Percentiles rank a stretch among this genome's conserved stretches.
These are phyloP conservation scores for Solanum stenotomum DNA, from an alignment of 257 asterid genomes.

Conservation along the genomic window DNA sequence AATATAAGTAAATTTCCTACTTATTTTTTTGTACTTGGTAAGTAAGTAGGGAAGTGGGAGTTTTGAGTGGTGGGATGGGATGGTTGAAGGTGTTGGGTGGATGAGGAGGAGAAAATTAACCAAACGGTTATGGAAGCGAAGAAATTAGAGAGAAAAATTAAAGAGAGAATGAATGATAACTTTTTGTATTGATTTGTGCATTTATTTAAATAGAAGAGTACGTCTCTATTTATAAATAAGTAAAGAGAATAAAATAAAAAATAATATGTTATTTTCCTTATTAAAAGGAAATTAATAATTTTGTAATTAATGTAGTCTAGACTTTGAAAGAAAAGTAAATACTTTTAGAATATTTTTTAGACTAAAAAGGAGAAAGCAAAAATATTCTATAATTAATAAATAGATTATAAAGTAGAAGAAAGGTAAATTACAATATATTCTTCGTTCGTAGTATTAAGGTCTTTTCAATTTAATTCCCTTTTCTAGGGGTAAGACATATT, in stretches of 20 bases:
- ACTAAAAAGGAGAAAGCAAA: neutral
- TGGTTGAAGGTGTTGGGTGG: no score
- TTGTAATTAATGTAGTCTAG: neutral
- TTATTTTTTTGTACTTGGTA: no score
- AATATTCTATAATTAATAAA: neutral
- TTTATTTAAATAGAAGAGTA: no score
- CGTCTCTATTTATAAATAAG: no score
- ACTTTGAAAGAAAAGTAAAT: neutral
- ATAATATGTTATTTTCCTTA: neutral
- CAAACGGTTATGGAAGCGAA: no score
- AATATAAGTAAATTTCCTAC: neutral
- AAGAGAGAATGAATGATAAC: no score
- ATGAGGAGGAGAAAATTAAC: no score
- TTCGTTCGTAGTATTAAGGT: neutral
- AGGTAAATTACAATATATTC: neutral
- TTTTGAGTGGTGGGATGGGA: neutral
- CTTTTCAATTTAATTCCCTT: neutral
- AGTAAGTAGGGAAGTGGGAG: neutral
- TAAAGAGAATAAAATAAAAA: neutral
- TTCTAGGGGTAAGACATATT: neutral
- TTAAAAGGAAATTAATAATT: no score
- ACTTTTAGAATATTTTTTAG: no score
- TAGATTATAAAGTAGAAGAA: neutral
- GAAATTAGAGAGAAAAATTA: no score
- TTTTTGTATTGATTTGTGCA: no score